A percentile compares a stretch with the other conserved stretches of the same genome.
Conservation (phyloP, 352 stramenopile genomes). For the Globisporangium middletonii region DNA sequence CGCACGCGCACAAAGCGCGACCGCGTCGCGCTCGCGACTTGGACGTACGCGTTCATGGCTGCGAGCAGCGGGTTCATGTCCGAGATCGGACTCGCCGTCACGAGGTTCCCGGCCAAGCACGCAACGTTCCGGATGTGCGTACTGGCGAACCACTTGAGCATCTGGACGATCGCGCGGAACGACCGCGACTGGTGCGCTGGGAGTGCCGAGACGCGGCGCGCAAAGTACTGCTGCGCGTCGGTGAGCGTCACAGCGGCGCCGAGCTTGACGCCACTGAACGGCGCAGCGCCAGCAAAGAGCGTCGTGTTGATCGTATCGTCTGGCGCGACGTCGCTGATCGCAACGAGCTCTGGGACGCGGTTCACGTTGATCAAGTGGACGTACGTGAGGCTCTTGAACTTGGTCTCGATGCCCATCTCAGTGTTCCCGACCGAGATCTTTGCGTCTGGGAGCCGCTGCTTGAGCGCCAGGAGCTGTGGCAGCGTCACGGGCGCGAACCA, state of each 20-base stretch:
- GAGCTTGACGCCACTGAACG: conserved; percentile 67
- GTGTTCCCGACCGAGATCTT: conserved; percentile 97
- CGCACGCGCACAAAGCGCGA: conserved; percentile 57
- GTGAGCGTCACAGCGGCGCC: conserved; percentile 77
- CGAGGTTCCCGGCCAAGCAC: conserved; percentile 94
- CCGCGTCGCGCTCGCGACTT: conserved; percentile 33
- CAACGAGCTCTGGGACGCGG: conserved; percentile 56
- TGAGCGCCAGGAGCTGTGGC: conserved; percentile 82
- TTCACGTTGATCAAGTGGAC: conserved; percentile 61
- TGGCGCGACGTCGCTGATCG: conserved; percentile 27
- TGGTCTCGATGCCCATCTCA: conserved; percentile 95
- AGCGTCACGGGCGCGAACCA: conserved; percentile 93
- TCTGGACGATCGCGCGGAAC: conserved; percentile 63
- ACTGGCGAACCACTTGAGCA: conserved; percentile 97
- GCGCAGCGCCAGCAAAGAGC: conserved; percentile 24
- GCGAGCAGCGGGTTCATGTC: conserved; percentile 97
- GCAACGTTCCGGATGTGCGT: conserved; percentile 97
- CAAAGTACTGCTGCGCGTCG: conserved; percentile 59
- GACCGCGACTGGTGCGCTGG: conserved; percentile 39
- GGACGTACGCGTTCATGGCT: conserved; percentile 72
- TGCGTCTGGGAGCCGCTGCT: conserved; percentile 68
- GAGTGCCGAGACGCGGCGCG: conserved; percentile 25
- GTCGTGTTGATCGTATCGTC: conserved; percentile 51
- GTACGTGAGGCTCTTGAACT: conserved; percentile 90
- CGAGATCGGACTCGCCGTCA: conserved; percentile 95